Base-by-base conservation (phyloP, 2,329 filamentous ascomycete genomes). In the Colletotrichum lupini region DNA sequence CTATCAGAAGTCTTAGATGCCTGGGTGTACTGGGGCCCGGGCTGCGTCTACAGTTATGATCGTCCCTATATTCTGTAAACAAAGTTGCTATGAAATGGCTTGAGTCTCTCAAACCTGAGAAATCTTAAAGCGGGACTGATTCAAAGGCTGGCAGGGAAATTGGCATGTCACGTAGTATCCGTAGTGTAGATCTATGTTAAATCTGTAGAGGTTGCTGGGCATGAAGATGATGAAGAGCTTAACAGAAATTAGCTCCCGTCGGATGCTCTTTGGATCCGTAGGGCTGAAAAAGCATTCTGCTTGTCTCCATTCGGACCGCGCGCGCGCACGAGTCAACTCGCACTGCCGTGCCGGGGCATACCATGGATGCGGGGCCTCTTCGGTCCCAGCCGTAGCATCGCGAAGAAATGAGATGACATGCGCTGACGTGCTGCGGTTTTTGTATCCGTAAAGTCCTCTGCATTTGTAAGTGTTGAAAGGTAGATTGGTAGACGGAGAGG, bases 321-420 rank as follows among this genome's bases (percentile, higher is more conserved):
- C 26, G n/a, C 63, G 28, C 12, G 56, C 64, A 67, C 64, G 56
- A 67, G 64, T 60, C 64, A 67, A 67, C 22, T 60, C 28, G 1
- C 35, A 60, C 35, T 46, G 37, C 37, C 64, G 26, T 58, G 22
- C n/a, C 56, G 8, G 26, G 64, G 35, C 24, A 14, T 30, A 60
- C 24, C 68, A 59, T 66, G 63, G 19, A 16, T 60, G 63, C 68
- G 30, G 64, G 37, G 26, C 53, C 58, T n/a, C 19, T n/a, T 49
- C 19, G 42, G 42, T 49, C 42, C 42, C 16, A 49, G 19, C 19
- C 42, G 42, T 49, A 49, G 42, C 19, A 49, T 49, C 42, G 42
- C 8, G 42, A 42, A 22, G 19, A 49, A 49, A n/a, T n/a, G 19
- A 49, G 42, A n/a, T 49, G 42, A 11, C 42, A 49, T 49, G 42